Conservation (phyloP, 2,329 filamentous ascomycete species). For the Sordariomycetes sp. region DNA sequence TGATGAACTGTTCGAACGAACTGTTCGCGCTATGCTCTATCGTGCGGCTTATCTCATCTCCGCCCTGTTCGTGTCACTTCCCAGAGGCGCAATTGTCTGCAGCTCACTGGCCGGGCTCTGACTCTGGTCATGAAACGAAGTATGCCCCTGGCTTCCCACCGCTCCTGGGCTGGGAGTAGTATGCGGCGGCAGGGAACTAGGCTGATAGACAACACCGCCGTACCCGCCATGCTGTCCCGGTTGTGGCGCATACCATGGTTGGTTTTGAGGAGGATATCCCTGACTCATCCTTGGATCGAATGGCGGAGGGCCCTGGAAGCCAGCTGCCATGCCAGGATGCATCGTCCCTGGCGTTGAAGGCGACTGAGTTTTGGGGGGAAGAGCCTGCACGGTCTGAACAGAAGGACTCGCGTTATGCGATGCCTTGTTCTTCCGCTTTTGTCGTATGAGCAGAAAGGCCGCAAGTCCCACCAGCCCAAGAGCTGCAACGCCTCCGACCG, state of each 20-base stretch:
- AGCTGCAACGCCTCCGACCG: conserved; percentile 33
- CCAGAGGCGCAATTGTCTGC: conserved; percentile 16
- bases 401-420: conserved; percentile 7
- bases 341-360: too few species aligned
- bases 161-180: conserved; percentile 20
- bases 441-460: conserved; percentile 30
- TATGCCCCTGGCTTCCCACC: not conserved
- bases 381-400: too few species aligned
- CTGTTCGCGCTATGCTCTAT: too few species aligned
- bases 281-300: too few species aligned
- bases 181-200: conserved; percentile 14
- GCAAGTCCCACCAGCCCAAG: conserved; percentile 29
- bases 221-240: too few species aligned
- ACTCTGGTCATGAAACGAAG: not conserved
- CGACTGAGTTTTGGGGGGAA: conserved; percentile 9
- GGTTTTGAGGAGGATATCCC: too few species aligned
- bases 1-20: too few species aligned
- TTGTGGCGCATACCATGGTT: too few species aligned
- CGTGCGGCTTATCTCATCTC: conserved; percentile 17
- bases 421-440: conserved; percentile 19
- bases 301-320: too few species aligned
- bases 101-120: conserved; percentile 14
- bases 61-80: conserved; percentile 21
- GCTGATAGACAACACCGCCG: too few species aligned
- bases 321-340: too few species aligned